A percentile compares a stretch with the other conserved stretches of the same genome.
phyloP scores from a whole-genome alignment of 2,329 filamentous ascomycete species.

The Paraconiothyrium sp. region DNA sequence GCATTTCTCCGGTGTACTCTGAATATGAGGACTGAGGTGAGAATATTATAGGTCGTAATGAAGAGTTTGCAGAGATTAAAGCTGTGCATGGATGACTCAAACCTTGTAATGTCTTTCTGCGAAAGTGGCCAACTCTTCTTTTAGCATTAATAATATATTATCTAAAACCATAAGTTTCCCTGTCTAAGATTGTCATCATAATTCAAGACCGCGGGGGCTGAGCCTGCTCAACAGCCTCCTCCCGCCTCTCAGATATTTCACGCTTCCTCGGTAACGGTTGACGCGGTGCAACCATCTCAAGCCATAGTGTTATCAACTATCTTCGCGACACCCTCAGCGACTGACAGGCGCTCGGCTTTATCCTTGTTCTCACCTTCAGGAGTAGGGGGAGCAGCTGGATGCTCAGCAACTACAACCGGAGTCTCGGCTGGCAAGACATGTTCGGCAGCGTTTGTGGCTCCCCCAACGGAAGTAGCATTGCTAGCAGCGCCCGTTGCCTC shows the following conservation, averaged over 20 bases:
- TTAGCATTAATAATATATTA: not conserved
- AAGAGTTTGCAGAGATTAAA: too few species aligned
- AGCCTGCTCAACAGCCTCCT: not conserved
- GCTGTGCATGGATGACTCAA: too few species aligned
- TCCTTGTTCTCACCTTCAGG: not conserved
- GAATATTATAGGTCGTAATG: too few species aligned
- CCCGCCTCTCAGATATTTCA: not conserved
- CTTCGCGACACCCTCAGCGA: not conserved
- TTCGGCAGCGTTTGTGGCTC: not conserved
- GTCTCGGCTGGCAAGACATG: not conserved
- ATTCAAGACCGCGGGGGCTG: not conserved
- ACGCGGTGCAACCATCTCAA: not conserved
- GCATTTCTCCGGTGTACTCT: too few species aligned
- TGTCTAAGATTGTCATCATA: too few species aligned
- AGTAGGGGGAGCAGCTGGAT: not conserved
- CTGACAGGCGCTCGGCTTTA: not conserved
- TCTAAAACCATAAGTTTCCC: not conserved
- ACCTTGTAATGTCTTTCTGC: too few species aligned
- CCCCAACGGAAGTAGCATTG: conserved; percentile 4
- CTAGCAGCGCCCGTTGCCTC: not conserved
- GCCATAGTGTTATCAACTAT: not conserved
- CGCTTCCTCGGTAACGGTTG: not conserved
- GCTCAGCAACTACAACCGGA: not conserved
- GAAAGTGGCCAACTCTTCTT: not conserved
- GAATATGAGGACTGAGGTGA: too few species aligned